Evolutionary conservation across 2,329 filamentous ascomycete genomes (phyloP), one percentile per base, ranked within the genome.

Genomic region (Aspergillus pseudoglaucus): DNA sequence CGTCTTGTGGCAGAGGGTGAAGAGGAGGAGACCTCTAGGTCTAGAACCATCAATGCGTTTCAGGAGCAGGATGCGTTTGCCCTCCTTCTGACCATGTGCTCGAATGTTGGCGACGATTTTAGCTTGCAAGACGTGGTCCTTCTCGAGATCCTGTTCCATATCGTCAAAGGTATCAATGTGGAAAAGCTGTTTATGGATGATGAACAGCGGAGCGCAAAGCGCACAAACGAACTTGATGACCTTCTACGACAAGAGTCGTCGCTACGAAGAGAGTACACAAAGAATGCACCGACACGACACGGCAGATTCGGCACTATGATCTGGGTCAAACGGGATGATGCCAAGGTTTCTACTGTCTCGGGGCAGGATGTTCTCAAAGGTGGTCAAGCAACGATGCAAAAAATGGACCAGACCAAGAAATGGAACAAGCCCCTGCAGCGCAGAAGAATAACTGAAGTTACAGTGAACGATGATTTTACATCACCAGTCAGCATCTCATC

Each of bases 291-390:
- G 0, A 90, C 89, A 3, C 78, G 93, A 42, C 93, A 98, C 67
- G 95, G 90, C 58, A 82, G 93, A 30, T 98, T 97, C 61, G 93
- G 93, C 2, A 95, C 90, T 9, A 97, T 97, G 88, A 83, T 96
- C 30, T 97, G 91, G 90, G 82, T 98, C 33, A 89, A 95, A 71
- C 78, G 90, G 47, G 87, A 90, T 43, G 86, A 90, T 57, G 83
- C 86, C 44, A 90, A 90, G 60, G 81, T 93, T 59, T 86, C 88
- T 0, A 90, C 90, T 0, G 79, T 98, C 1, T 90, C 90, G 0
- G 93, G 93, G 1, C 91, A 97, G 63, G 85, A 90, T 58, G 87
- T 87, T 4, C 79, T 98, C 40, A 80, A 83, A 3, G 83, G 89
- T 59, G 80, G 83, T 6, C 78, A 86, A 7, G 79, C 80, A 35